Evolutionary conservation across 345 rosid genomes (phyloP).

Genomic region (Populus tremula): DNA sequence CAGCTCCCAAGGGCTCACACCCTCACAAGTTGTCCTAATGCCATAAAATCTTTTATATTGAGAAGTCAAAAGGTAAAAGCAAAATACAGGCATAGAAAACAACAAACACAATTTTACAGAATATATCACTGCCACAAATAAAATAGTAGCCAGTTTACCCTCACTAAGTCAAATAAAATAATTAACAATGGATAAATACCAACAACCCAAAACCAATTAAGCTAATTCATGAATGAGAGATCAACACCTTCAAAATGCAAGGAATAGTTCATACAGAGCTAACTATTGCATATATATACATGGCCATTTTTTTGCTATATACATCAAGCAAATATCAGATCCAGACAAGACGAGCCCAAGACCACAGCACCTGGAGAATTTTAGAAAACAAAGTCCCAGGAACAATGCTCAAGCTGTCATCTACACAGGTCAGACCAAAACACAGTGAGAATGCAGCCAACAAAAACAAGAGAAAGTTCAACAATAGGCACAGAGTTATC

Average conservation of each 20-base stretch:
- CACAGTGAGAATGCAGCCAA: slow-evolving; percentile 21
- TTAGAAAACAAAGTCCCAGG: slow-evolving; percentile 31
- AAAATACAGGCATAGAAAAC: not conserved
- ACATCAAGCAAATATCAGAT: slow-evolving; percentile 12
- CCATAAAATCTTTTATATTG: not conserved
- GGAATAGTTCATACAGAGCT: not conserved
- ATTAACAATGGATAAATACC: too few species aligned
- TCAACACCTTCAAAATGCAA: slow-evolving; percentile 11
- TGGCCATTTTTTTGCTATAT: slow-evolving; percentile 10
- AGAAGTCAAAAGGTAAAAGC: not conserved
- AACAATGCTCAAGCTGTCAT: slow-evolving; percentile 40
- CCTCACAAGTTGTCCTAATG: not conserved
- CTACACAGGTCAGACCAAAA: slow-evolving; percentile 22
- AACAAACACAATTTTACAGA: not conserved
- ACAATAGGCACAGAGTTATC: slow-evolving; percentile 13
- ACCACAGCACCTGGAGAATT: slow-evolving; percentile 32
- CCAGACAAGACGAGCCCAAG: slow-evolving; percentile 12
- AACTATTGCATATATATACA: slow-evolving; percentile 11
- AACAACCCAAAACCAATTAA: not conserved
- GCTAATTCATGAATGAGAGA: not conserved
- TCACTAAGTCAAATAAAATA: not conserved
- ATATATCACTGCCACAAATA: too few species aligned
- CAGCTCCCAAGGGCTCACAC: not conserved
- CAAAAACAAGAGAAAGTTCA: slow-evolving; percentile 8
- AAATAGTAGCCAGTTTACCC: not conserved